Evolutionary conservation across 768 basidiomycete genomes (phyloP).

Genomic region (Boletus coccyginus): DNA sequence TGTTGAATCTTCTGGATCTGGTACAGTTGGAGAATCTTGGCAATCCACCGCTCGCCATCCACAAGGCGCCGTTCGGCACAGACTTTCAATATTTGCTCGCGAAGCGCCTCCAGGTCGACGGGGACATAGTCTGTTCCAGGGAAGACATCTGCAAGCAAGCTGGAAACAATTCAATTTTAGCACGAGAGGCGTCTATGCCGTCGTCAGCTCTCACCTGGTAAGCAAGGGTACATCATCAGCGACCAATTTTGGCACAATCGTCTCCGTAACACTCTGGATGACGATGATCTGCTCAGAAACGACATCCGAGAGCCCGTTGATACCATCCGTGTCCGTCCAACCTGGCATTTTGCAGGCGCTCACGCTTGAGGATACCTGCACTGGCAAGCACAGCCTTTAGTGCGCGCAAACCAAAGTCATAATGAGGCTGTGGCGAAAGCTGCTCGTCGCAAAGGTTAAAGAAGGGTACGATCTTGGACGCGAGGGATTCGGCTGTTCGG

Average conservation of each 20-base stretch:
- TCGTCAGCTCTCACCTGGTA: conserved; percentile 60
- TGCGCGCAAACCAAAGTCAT: conserved; percentile 97
- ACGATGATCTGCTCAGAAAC: conserved; percentile 92
- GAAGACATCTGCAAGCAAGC: conserved; percentile 94
- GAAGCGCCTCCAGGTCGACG: conserved; percentile 81
- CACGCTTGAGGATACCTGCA: conserved; percentile 96
- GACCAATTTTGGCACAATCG: conserved; percentile 96
- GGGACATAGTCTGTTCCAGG: conserved; percentile 91
- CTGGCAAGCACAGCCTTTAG: conserved; percentile 95
- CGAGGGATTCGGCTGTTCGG: conserved; percentile 95
- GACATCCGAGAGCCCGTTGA: conserved; percentile 61
- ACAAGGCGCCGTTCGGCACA: conserved; percentile 86
- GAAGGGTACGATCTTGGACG: conserved; percentile 98
- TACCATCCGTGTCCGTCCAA: conserved; percentile 42
- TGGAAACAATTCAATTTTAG: conserved; percentile 29
- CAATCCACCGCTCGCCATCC: conserved; percentile 84
- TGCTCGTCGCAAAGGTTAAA: conserved; percentile 99
- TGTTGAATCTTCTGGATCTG: conserved; percentile 99
- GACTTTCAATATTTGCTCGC: conserved; percentile 82
- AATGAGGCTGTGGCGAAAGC: conserved; percentile 95
- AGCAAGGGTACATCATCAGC: conserved; percentile 95
- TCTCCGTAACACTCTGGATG: conserved; percentile 98
- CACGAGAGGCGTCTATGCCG: neutral
- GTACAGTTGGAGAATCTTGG: conserved; percentile 95
- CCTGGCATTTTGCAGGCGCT: conserved; percentile 58